Conservation (phyloP, 2,329 filamentous ascomycete species). For the Xylaria sp. region DNA sequence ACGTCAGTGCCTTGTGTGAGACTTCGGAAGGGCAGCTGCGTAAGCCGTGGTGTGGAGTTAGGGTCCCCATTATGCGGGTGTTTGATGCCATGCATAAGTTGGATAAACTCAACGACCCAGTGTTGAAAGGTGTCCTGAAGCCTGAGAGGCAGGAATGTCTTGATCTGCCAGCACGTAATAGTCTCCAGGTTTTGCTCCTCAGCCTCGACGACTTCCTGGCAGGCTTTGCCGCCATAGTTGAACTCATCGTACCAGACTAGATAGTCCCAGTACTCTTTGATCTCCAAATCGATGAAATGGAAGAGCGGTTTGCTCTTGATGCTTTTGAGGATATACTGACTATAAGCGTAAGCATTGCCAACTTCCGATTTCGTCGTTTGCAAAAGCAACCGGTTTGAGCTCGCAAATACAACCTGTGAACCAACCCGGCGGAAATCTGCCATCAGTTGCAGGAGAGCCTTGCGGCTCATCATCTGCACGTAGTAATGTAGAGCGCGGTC, state of each 20-base stretch:
- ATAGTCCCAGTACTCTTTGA: constrained; percentile 99
- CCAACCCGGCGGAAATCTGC: constrained; percentile 95
- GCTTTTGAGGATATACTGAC: constrained; percentile 96
- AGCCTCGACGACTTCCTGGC: constrained; percentile 79
- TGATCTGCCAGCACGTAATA: constrained; percentile 98
- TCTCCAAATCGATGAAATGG: constrained; percentile 95
- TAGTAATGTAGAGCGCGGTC: constrained; percentile 96
- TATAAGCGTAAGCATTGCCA: constrained; percentile 95
- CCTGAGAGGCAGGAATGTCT: constrained; percentile 82
- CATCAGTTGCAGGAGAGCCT: constrained; percentile 97
- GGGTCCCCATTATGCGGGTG: constrained; percentile 67
- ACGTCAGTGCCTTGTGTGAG: constrained; percentile 61
- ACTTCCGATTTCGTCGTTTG: constrained; percentile 98
- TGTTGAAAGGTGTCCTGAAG: constrained; percentile 88
- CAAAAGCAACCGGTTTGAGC: constrained; percentile 85
- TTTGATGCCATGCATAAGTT: constrained; percentile 91
- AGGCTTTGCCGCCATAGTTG: constrained; percentile 97
- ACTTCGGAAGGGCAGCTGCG: constrained; percentile 68
- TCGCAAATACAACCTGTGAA: constrained; percentile 95
- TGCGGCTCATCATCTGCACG: constrained; percentile 97
- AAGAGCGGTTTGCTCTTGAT: constrained; percentile 96
- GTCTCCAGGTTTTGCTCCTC: constrained; percentile 83
- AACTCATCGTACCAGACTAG: constrained; percentile 99
- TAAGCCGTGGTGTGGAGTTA: constrained; percentile 66
- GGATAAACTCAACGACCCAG: constrained; percentile 94